Conservation (phyloP, 306 rosid species). For the cucumber (Cucumis sativus) region Cucumber_9930_V3 NC_026661.2:17663501-17664000, state of each 20-base stretch:
- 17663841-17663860: slow-evolving; percentile 19
- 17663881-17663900: slow-evolving; percentile 20
- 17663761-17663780: slow-evolving; percentile 17
- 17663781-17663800: slow-evolving; percentile 15
- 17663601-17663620: background rate
- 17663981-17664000: slow-evolving; percentile 33
- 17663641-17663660: background rate
- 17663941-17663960: slow-evolving; percentile 18
- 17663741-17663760: slow-evolving; percentile 27
- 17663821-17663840: slow-evolving; percentile 15
- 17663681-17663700: background rate
- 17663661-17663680: background rate
- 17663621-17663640: background rate
- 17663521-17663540: slow-evolving; percentile 20
- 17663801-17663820: slow-evolving; percentile 27
- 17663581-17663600: slow-evolving; percentile 34
- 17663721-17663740: slow-evolving; percentile 57
- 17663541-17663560: slow-evolving; percentile 24
- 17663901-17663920: slow-evolving; percentile 31
- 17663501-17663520: slow-evolving; percentile 18
- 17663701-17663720: slow-evolving; percentile 70
- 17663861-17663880: slow-evolving; percentile 14
- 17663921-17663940: slow-evolving; percentile 28
- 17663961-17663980: slow-evolving; percentile 20
- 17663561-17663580: slow-evolving; percentile 37